Percentiles rank a stretch among this genome's conserved stretches.
phyloP scores from a whole-genome alignment of 352 stramenopile genomes.

The Phytopythium chamaehyphon region DNA sequence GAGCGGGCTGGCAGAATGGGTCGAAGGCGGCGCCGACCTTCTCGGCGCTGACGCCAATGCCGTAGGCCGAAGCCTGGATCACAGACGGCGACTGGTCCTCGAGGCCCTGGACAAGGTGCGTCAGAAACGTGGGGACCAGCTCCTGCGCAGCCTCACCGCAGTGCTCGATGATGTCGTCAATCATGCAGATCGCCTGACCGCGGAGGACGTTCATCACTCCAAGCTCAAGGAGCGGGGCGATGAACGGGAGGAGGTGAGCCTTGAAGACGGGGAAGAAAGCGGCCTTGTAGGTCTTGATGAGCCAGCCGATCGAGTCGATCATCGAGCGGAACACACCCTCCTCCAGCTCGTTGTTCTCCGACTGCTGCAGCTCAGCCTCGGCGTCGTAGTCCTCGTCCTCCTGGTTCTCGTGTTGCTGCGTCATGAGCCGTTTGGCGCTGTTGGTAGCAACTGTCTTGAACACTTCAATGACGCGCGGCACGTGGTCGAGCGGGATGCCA shows the following conservation, averaged over 20 bases:
- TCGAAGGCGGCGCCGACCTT: conserved; percentile 70
- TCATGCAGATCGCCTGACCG: conserved; percentile 83
- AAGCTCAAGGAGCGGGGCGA: conserved; percentile 64
- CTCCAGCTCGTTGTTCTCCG: conserved; percentile 66
- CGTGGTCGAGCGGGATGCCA: conserved; percentile 62
- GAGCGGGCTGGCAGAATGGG: conserved; percentile 52
- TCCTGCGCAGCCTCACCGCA: conserved; percentile 62
- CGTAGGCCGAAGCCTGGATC: conserved; percentile 80
- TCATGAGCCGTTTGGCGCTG: conserved; percentile 59
- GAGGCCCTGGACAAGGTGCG: conserved; percentile 65
- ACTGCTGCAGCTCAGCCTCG: conserved; percentile 66
- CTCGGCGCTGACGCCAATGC: conserved; percentile 79
- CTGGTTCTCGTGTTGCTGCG: conserved; percentile 56
- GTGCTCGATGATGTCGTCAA: conserved; percentile 88
- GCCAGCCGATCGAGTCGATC: conserved; percentile 82
- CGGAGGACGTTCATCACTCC: conserved; percentile 58
- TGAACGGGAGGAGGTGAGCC: conserved; percentile 54
- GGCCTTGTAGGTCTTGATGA: conserved; percentile 79
- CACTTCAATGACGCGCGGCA: conserved; percentile 62
- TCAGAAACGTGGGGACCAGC: conserved; percentile 70
- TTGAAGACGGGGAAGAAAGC: conserved; percentile 79
- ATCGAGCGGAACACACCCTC: conserved; percentile 78
- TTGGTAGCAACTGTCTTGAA: conserved; percentile 65
- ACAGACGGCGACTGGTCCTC: conserved; percentile 63
- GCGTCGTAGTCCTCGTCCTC: conserved; percentile 81